These are phyloP conservation scores for Termitomyces sp. DNA, from an alignment of 768 basidiomycete species.

Conservation along the genomic window DNA sequence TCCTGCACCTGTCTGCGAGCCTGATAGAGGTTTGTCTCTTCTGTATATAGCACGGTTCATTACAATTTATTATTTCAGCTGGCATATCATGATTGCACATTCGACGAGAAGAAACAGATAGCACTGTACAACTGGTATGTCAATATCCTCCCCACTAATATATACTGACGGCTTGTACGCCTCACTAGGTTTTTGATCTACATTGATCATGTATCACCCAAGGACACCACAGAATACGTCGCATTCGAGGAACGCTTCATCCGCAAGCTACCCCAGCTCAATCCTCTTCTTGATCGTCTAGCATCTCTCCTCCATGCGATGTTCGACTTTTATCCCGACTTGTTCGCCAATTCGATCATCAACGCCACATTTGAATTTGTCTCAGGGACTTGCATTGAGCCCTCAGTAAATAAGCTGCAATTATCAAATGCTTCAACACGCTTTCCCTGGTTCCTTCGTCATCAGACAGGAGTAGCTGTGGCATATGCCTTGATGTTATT, in stretches of 20 bases:
- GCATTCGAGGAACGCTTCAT: constrained; percentile 19
- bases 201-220: constrained; percentile 15
- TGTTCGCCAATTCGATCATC: constrained; percentile 16
- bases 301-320: constrained; percentile 4
- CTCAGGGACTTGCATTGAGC: constrained; percentile 16
- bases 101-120: constrained; percentile 17
- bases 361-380: constrained; percentile 18
- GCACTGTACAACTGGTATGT: constrained; percentile 20
- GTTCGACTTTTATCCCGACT: constrained; percentile 15
- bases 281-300: background rate
- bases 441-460: constrained; percentile 13
- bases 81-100: constrained; percentile 13
- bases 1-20: constrained; percentile 11
- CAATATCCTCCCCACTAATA: background rate
- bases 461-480: constrained; percentile 13
- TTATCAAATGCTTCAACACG: background rate
- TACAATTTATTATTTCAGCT: constrained; percentile 10
- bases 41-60: too few relatives aligned
- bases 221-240: background rate
- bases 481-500: constrained; percentile 16
- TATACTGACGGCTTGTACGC: background rate
- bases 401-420: constrained; percentile 3
- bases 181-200: constrained; percentile 20
- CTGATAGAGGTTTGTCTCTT: constrained; percentile 6
- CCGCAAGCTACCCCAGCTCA: constrained; percentile 8